phyloP scores from a whole-genome alignment of 306 rosid genomes.

The Rosa chinensis region DNA sequence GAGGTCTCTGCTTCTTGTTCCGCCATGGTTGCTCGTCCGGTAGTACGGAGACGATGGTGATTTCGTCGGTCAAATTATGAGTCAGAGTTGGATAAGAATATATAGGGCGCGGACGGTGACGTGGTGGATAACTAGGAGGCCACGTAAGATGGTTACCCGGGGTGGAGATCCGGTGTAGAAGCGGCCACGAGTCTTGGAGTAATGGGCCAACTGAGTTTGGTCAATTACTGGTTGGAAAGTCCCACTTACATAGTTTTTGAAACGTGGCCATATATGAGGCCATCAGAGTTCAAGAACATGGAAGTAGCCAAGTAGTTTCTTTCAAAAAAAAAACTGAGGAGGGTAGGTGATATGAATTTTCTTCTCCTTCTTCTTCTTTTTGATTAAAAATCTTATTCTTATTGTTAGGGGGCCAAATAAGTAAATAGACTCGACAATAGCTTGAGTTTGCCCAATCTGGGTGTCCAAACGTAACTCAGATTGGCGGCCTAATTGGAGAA shows the following conservation, averaged over 20 bases:
- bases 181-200: slow-evolving; percentile 11
- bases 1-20: slow-evolving; percentile 9
- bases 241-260: neutral
- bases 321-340: too few relatives aligned
- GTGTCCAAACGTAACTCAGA: too few relatives aligned
- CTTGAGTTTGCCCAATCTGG: too few relatives aligned
- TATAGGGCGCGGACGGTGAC: neutral
- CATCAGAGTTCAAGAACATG: neutral
- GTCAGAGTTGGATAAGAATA: neutral
- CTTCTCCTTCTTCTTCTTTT: too few relatives aligned
- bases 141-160: slow-evolving; percentile 7
- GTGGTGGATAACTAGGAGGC: neutral
- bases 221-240: neutral
- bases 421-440: too few relatives aligned
- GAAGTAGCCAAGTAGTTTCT: neutral
- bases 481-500: too few relatives aligned
- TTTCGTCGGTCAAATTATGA: slow-evolving; percentile 6
- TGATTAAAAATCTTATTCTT: too few relatives aligned
- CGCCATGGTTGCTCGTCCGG: slow-evolving; percentile 48
- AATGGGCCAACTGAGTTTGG: neutral
- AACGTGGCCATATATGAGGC: neutral
- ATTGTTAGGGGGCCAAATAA: too few relatives aligned
- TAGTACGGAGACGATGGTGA: neutral
- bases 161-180: slow-evolving; percentile 8
- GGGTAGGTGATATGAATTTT: neutral